Evolutionary conservation across 2,329 filamentous ascomycete genomes (phyloP).

Genomic region (Arthrobotrys sinensis): DNA sequence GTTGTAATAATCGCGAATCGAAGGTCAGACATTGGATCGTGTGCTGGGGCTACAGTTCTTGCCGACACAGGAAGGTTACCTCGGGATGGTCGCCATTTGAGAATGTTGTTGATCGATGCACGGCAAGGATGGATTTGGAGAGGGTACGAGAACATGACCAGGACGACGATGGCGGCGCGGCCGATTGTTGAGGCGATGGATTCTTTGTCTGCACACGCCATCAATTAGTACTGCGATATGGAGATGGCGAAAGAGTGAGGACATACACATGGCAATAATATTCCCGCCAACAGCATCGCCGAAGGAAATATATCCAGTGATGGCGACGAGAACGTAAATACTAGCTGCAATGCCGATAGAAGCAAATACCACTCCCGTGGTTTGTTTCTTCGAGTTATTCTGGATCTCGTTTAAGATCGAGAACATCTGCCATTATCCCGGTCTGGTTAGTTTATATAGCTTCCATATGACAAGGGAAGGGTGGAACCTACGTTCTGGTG

Average conservation of each 20-base stretch:
- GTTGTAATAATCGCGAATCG: conserved; percentile 93
- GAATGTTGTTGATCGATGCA: conserved; percentile 93
- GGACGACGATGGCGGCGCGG: conserved; percentile 92
- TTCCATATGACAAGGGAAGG: background rate
- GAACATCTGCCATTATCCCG: conserved; percentile 81
- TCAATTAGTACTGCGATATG: conserved; percentile 52
- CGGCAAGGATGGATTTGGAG: conserved; percentile 96
- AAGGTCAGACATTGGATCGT: conserved; percentile 82
- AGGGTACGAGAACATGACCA: conserved; percentile 96
- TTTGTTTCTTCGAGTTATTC: conserved; percentile 83
- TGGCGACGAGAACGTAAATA: conserved; percentile 90
- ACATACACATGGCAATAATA: conserved; percentile 91
- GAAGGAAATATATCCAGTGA: conserved; percentile 96
- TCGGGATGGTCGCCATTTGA: conserved; percentile 83
- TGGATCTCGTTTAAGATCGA: conserved; percentile 96
- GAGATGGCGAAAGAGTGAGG: background rate
- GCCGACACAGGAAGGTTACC: conserved; percentile 62
- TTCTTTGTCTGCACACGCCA: conserved; percentile 72
- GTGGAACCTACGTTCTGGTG: conserved; percentile 85
- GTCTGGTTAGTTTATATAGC: conserved; percentile 49
- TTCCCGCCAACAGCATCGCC: conserved; percentile 91
- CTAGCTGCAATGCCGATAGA: conserved; percentile 90
- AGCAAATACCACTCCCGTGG: conserved; percentile 82
- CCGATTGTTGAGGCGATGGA: conserved; percentile 90
- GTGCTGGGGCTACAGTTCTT: conserved; percentile 67